Conservation (phyloP, 2,329 filamentous ascomycete species). For the Xylariaceae sp. region DNA sequence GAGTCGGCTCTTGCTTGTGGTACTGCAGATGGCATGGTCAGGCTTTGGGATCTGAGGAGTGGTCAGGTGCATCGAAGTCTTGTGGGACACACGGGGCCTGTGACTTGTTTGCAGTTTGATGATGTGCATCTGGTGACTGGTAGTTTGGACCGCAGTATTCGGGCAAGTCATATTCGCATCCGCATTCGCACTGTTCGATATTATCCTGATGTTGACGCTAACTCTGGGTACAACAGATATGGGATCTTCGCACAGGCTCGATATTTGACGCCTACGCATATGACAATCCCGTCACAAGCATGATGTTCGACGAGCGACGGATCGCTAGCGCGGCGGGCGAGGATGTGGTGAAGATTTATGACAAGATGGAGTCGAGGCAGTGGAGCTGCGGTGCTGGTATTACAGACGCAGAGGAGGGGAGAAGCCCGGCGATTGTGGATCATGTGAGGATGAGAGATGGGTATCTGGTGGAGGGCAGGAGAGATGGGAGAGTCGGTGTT, state of each 20-base stretch:
- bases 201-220: neutral
- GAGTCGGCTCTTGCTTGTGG: slow-evolving; percentile 93
- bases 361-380: slow-evolving; percentile 91
- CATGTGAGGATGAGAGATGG: slow-evolving; percentile 88
- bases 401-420: slow-evolving; percentile 61
- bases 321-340: slow-evolving; percentile 90
- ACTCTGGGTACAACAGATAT: slow-evolving; percentile 63
- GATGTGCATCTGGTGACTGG: slow-evolving; percentile 93
- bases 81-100: slow-evolving; percentile 90
- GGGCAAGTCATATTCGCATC: slow-evolving; percentile 58
- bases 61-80: slow-evolving; percentile 96
- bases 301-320: slow-evolving; percentile 92
- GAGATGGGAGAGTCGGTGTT: slow-evolving; percentile 81
- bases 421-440: slow-evolving; percentile 68
- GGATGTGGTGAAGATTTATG: slow-evolving; percentile 94
- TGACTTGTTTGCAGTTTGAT: slow-evolving; percentile 94
- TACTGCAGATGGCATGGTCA: slow-evolving; percentile 94
- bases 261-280: slow-evolving; percentile 97
- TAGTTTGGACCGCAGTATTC: slow-evolving; percentile 85
- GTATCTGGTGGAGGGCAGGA: slow-evolving; percentile 85
- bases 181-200: too few species aligned
- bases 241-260: slow-evolving; percentile 93
- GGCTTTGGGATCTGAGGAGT: slow-evolving; percentile 92
- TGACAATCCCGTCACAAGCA: slow-evolving; percentile 83
- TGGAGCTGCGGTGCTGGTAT: slow-evolving; percentile 94